Base-by-base conservation (phyloP, 2,329 filamentous ascomycete species). In the Fusarium torulosum region DNA sequence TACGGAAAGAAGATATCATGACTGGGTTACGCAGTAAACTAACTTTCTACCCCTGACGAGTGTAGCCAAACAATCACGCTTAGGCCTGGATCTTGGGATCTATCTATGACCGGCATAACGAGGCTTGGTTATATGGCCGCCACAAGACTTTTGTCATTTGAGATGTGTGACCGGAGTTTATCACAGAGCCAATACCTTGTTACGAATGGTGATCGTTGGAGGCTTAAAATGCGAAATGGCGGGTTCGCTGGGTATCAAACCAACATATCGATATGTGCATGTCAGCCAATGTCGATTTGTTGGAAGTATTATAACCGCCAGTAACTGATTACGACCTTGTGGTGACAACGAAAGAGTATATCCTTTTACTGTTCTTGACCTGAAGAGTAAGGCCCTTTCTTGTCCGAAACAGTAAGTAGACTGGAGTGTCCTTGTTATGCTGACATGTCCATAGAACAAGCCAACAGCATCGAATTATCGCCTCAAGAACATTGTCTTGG, bases 71-170 rank as follows among this genome's bases (percentile, higher is more conserved):
- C 14, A 40, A 23, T 43, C 27, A 38, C 37, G 21, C 49, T 44
- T 43, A 15, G 15, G 7, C 17, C 20, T 41, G 21, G 44, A 38
- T 35, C 33, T 50, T 25, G 9, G 21, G 21, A 47, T 37, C 20
- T 45, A 47, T 37, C 25, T 45, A 33, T 58, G 27, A 41, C 41
- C 14, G 25, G 19, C 44, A 63, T 51, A 31, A 35, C 35, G 33
- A 57, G 27, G 21, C 25, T 47, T n/a, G 42, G n/a, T 27, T 44
- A 41, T 19, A 19, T 29, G 41, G 38, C 35, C 50, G 55, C 23
- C 17, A 23, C 38, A 11, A 13, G n/a, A 25, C n/a, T 31, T 29
- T 37, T 35, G 21, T 44, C 15, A 20, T n/a, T 23, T 23, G 38
- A 44, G 17, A 11, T 40, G 27, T 63, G 21, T 41, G 35, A 45